These are phyloP conservation scores for Globisporangium perplexum DNA, from an alignment of 352 stramenopile genomes.

Conservation along the genomic window DNA sequence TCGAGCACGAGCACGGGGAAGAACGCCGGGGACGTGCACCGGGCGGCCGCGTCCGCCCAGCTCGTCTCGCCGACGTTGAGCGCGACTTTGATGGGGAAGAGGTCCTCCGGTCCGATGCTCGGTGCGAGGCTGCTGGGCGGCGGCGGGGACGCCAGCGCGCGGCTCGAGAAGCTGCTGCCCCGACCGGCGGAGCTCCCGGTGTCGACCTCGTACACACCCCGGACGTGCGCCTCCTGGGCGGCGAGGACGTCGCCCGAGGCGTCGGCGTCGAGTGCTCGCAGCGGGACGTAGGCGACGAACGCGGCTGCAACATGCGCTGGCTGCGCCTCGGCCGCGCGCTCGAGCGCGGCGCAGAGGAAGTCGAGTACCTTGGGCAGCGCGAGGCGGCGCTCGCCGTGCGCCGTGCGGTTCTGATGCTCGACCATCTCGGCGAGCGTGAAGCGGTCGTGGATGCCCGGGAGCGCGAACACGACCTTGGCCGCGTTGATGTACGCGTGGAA, in stretches of 20 bases:
- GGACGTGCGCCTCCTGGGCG: conserved; percentile 19
- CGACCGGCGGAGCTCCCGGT: neutral
- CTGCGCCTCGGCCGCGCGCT: conserved; percentile 20
- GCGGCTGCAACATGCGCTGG: conserved; percentile 11
- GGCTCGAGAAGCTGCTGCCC: conserved; percentile 1
- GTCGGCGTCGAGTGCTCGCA: conserved; percentile 10
- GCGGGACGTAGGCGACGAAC: conserved; percentile 16
- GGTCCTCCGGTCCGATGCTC: conserved; percentile 28
- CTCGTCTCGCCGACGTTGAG: conserved; percentile 77
- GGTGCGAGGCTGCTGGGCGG: conserved; percentile 10
- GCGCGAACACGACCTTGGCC: conserved; percentile 63
- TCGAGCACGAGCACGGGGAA: conserved; percentile 59
- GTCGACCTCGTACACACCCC: conserved; percentile 18
- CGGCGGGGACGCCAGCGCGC: conserved; percentile 5
- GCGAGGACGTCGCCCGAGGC: conserved; percentile 2
- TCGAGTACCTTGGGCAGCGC: conserved; percentile 53
- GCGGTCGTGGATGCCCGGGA: conserved; percentile 66
- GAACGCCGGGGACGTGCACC: conserved; percentile 18
- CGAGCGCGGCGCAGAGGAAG: conserved; percentile 51
- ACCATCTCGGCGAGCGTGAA: conserved; percentile 58
- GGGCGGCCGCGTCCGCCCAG: conserved; percentile 32
- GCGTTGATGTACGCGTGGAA: conserved; percentile 77
- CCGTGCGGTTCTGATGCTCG: conserved; percentile 64
- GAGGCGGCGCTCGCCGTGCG: conserved; percentile 31
- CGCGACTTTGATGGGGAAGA: conserved; percentile 64